Conservation (phyloP, 208 protist species). For the Leishmania mexicana region DNA sequence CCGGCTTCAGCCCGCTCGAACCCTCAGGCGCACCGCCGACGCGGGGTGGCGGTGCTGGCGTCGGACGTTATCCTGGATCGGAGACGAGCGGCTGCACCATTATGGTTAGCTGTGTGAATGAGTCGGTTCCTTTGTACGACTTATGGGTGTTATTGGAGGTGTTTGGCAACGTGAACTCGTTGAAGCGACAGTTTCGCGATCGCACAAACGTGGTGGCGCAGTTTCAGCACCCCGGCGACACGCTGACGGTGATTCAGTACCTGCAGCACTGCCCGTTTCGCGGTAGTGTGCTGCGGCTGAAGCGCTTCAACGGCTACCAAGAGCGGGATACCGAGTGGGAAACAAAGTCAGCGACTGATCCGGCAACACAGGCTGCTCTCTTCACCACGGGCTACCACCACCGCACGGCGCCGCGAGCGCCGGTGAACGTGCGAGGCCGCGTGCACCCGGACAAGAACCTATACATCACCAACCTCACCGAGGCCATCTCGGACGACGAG, state of each 20-base stretch:
- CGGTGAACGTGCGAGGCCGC: slow-evolving; percentile 73
- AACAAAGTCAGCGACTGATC: slow-evolving; percentile 71
- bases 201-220: slow-evolving; percentile 77
- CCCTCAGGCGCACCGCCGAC: not conserved
- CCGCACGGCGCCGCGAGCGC: slow-evolving; percentile 62
- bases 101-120: slow-evolving; percentile 67
- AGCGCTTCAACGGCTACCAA: slow-evolving; percentile 77
- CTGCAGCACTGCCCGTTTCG: slow-evolving; percentile 79
- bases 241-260: slow-evolving; percentile 66
- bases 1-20: slow-evolving; percentile 26
- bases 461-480: slow-evolving; percentile 80
- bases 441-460: slow-evolving; percentile 74
- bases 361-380: slow-evolving; percentile 53
- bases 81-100: slow-evolving; percentile 48
- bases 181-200: slow-evolving; percentile 79
- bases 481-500: slow-evolving; percentile 67
- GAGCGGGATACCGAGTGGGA: slow-evolving; percentile 82
- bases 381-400: slow-evolving; percentile 84
- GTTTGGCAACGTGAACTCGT: slow-evolving; percentile 87
- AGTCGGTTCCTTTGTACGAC: slow-evolving; percentile 72
- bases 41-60: slow-evolving; percentile 9
- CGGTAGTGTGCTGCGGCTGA: slow-evolving; percentile 56
- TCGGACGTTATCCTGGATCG: not conserved
- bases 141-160: slow-evolving; percentile 91
- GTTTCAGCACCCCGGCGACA: slow-evolving; percentile 78